phyloP scores from a whole-genome alignment of 768 basidiomycete genomes.

The Pleurotus pulmonarius region DNA sequence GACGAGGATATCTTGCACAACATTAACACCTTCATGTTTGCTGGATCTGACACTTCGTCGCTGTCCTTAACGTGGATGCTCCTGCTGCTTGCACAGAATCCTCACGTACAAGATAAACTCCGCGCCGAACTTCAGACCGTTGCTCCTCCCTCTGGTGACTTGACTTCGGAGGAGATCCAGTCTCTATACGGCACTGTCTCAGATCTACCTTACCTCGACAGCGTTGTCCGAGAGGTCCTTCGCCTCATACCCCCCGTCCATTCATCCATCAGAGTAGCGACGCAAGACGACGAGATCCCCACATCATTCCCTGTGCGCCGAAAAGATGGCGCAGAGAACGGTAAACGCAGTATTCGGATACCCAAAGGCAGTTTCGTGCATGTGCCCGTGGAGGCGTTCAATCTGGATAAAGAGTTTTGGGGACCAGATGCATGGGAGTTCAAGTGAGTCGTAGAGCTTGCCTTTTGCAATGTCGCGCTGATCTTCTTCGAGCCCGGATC shows the following conservation, averaged over 20 bases:
- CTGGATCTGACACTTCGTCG: constrained; percentile 85
- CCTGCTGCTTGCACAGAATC: constrained; percentile 66
- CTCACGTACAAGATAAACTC: constrained; percentile 63
- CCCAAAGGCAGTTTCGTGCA: constrained; percentile 74
- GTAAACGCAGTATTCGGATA: constrained; percentile 42
- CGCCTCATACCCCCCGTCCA: constrained; percentile 81
- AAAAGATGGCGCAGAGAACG: constrained; percentile 40
- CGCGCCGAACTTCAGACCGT: constrained; percentile 60
- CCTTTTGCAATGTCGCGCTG: not conserved
- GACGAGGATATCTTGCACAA: constrained; percentile 86
- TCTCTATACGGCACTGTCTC: constrained; percentile 55
- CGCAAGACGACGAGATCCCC: constrained; percentile 74
- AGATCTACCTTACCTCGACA: constrained; percentile 67
- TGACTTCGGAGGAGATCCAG: constrained; percentile 63
- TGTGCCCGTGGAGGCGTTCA: constrained; percentile 76
- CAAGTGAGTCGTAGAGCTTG: constrained; percentile 41
- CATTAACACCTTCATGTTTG: constrained; percentile 88
- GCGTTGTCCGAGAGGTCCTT: constrained; percentile 70
- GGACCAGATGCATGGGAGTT: constrained; percentile 81
- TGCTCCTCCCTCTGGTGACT: constrained; percentile 31
- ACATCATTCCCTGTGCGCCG: constrained; percentile 56
- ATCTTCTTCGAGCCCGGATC: constrained; percentile 55
- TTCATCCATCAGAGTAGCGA: constrained; percentile 77
- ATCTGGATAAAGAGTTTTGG: constrained; percentile 75
- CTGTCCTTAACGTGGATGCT: constrained; percentile 84